Percentiles rank a stretch among this genome's conserved stretches.
phyloP scores from a whole-genome alignment of 164 flowering plant species.

The Nymphaea thermarum region DNA sequence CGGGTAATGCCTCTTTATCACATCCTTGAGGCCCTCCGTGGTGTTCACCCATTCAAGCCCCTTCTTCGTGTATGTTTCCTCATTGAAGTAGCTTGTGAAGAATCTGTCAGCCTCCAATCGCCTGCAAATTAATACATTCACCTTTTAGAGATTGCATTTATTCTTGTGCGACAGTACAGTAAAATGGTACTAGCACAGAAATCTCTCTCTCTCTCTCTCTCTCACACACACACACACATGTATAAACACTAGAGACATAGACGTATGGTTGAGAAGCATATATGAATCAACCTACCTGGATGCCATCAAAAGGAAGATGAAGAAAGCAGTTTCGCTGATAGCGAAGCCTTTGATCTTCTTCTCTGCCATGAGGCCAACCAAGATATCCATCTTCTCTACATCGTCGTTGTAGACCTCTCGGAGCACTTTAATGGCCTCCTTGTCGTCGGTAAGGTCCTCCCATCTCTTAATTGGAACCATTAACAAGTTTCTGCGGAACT shows the following conservation, averaged over 20 bases:
- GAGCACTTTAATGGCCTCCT: slow-evolving; percentile 17
- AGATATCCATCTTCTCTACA: slow-evolving; percentile 26
- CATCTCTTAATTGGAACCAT: slow-evolving; percentile 29
- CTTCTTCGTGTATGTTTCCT: slow-evolving; percentile 24
- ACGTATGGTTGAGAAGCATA: too few relatives aligned
- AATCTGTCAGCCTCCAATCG: slow-evolving; percentile 32
- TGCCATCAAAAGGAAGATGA: slow-evolving; percentile 28
- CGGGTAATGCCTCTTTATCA: slow-evolving; percentile 24
- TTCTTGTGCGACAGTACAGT: too few relatives aligned
- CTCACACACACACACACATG: too few relatives aligned
- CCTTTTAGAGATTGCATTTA: too few relatives aligned
- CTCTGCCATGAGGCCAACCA: slow-evolving; percentile 33
- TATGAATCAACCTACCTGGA: slow-evolving; percentile 14
- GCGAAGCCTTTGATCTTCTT: slow-evolving; percentile 38
- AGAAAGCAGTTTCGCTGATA: slow-evolving; percentile 35
- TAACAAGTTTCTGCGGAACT: slow-evolving; percentile 25
- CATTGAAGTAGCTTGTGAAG: slow-evolving; percentile 29
- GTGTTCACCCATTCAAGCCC: slow-evolving; percentile 37
- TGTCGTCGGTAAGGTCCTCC: slow-evolving; percentile 32
- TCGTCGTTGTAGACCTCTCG: slow-evolving; percentile 28
- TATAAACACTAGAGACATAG: too few relatives aligned
- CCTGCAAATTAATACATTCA: slow-evolving; percentile 9
- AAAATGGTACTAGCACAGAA: too few relatives aligned
- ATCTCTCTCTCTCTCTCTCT: too few relatives aligned
- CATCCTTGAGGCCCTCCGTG: slow-evolving; percentile 32